Evolutionary conservation across 345 rosid species (phyloP).

Genomic region (Dovyalis caffra): DNA sequence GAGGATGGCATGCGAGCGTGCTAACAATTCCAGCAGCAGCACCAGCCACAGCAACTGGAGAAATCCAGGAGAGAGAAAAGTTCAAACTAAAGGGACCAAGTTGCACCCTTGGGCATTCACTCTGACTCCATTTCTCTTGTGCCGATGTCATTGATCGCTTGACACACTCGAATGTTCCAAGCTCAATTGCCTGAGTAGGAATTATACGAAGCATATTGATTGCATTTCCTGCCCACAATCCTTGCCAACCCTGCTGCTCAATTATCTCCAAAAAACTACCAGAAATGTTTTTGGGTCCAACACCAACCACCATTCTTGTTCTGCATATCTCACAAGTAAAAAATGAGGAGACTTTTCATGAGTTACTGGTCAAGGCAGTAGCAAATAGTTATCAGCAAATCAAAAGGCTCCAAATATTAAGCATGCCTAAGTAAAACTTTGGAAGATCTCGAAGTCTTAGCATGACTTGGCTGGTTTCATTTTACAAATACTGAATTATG

Average conservation of each 20-base stretch:
- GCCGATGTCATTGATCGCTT: constrained; percentile 77
- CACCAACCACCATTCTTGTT: constrained; percentile 98
- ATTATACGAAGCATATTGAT: constrained; percentile 89
- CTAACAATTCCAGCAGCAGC: constrained; percentile 93
- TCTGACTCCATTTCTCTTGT: constrained; percentile 62
- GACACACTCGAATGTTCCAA: constrained; percentile 85
- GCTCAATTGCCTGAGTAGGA: constrained; percentile 98
- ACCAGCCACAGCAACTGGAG: constrained; percentile 93
- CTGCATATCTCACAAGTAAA: constrained; percentile 38
- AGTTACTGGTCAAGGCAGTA: neutral
- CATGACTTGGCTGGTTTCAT: neutral
- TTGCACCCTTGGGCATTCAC: constrained; percentile 52
- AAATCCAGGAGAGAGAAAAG: constrained; percentile 75
- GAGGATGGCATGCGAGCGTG: constrained; percentile 96
- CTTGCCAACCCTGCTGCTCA: constrained; percentile 94
- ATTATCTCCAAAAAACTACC: constrained; percentile 88
- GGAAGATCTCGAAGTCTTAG: neutral
- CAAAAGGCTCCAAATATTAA: neutral
- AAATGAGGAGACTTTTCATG: neutral
- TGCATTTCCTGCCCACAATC: constrained; percentile 97
- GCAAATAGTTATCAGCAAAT: neutral
- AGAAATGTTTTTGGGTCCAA: constrained; percentile 80
- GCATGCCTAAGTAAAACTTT: neutral
- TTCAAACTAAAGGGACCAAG: constrained; percentile 59
- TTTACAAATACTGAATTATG: neutral